phyloP scores from a whole-genome alignment of 306 rosid genomes.

The Delonix regia region DNA sequence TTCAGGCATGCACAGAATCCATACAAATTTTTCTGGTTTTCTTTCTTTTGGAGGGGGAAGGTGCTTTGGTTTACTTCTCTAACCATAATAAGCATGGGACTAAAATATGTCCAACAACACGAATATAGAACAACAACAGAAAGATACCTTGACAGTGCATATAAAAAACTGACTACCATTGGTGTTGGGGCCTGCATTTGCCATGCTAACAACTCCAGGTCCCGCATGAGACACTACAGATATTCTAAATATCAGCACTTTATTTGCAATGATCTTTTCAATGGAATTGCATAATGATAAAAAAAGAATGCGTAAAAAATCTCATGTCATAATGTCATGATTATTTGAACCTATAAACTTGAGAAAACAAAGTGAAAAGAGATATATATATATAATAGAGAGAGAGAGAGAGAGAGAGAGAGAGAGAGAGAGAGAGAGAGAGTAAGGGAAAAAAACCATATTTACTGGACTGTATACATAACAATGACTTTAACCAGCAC shows the following conservation, averaged over 20 bases:
- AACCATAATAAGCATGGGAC: constrained; percentile 7
- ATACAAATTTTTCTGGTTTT: neutral
- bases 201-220: constrained; percentile 96
- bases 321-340: neutral
- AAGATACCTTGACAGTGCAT: constrained; percentile 88
- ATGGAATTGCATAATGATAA: neutral
- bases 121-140: constrained; percentile 18
- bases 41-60: neutral
- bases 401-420: neutral
- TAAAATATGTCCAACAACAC: neutral
- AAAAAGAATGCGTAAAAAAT: neutral
- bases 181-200: constrained; percentile 98
- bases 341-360: neutral
- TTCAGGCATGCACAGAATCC: neutral
- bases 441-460: neutral
- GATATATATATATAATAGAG: too few relatives aligned
- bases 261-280: constrained; percentile 15
- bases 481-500: neutral
- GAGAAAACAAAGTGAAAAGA: neutral
- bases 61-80: neutral
- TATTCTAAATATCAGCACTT: constrained; percentile 28
- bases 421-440: neutral
- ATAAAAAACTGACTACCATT: constrained; percentile 97
- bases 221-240: constrained; percentile 79
- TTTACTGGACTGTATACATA: neutral